phyloP scores from a whole-genome alignment of 768 basidiomycete species.

The Phaeolepiota aurea region DNA sequence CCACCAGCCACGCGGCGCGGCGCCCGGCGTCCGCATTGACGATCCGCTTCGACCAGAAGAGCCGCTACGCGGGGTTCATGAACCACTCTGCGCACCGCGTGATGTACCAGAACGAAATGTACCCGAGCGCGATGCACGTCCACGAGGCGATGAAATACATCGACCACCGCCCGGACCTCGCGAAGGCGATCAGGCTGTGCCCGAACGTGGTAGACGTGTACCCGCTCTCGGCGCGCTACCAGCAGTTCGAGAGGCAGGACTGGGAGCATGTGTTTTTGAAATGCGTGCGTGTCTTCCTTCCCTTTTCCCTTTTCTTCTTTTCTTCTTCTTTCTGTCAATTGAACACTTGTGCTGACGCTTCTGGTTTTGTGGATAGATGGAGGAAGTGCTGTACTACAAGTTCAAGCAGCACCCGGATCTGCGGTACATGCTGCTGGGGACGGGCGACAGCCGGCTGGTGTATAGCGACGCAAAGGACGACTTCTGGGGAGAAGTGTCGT shows the following conservation, averaged over 20 bases:
- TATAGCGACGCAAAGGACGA: constrained; percentile 46
- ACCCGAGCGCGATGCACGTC: constrained; percentile 69
- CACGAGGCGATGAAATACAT: constrained; percentile 69
- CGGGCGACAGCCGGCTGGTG: constrained; percentile 39
- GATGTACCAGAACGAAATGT: constrained; percentile 42
- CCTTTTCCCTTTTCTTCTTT: constrained; percentile 1
- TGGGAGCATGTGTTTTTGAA: constrained; percentile 47
- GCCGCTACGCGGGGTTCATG: constrained; percentile 40
- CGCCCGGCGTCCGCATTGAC: constrained; percentile 12
- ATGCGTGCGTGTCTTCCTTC: constrained; percentile 28
- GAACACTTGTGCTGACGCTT: not conserved
- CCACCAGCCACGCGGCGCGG: not conserved
- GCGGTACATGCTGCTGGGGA: constrained; percentile 43
- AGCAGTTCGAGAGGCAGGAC: constrained; percentile 35
- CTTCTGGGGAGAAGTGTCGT: constrained; percentile 61
- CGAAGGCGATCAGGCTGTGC: constrained; percentile 45
- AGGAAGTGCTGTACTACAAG: constrained; percentile 58
- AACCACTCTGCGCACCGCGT: constrained; percentile 62
- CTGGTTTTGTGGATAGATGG: constrained; percentile 37
- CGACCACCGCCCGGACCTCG: constrained; percentile 38
- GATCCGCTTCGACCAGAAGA: constrained; percentile 34
- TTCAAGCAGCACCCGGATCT: constrained; percentile 64
- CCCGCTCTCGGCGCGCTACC: constrained; percentile 19
- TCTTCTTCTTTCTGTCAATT: too few species aligned
- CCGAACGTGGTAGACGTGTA: constrained; percentile 26